phyloP scores from a whole-genome alignment of 257 asterid species.

The Verbascum thapsus region DNA sequence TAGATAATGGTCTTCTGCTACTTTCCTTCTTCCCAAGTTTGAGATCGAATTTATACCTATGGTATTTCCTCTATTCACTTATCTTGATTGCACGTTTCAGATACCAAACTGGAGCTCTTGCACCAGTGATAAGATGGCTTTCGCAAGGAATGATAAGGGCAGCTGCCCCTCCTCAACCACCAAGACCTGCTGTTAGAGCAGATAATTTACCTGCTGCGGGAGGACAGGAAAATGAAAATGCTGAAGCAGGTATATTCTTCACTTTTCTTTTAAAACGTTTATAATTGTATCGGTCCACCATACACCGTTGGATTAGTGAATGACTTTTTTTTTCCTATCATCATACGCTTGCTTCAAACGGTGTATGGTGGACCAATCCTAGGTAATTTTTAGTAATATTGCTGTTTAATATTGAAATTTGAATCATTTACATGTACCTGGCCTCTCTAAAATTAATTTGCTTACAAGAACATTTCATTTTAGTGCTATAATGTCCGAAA shows the following conservation, averaged over 20 bases:
- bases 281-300: no score
- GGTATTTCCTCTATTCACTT: slow-evolving; percentile 15
- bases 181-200: slow-evolving; percentile 64
- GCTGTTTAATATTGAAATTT: not conserved
- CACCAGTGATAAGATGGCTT: slow-evolving; percentile 91
- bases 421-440: not conserved
- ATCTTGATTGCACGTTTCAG: slow-evolving; percentile 25
- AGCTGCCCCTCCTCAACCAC: slow-evolving; percentile 82
- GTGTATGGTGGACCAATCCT: not conserved
- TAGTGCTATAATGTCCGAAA: no score
- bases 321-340: no score
- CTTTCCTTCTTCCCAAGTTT: not conserved
- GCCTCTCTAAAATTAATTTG: slow-evolving; percentile 4
- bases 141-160: slow-evolving; percentile 96
- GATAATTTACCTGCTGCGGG: slow-evolving; percentile 64
- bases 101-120: slow-evolving; percentile 96
- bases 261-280: slow-evolving; percentile 2
- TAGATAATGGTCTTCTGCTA: slow-evolving; percentile 2
- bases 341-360: no score
- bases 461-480: not conserved
- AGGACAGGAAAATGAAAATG: slow-evolving; percentile 66
- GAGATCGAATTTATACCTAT: not conserved
- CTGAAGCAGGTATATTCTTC: slow-evolving; percentile 52
- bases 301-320: no score
- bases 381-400: not conserved